Evolutionary conservation across 2,329 filamentous ascomycete genomes (phyloP).

Genomic region (Helotiales sp.): DNA sequence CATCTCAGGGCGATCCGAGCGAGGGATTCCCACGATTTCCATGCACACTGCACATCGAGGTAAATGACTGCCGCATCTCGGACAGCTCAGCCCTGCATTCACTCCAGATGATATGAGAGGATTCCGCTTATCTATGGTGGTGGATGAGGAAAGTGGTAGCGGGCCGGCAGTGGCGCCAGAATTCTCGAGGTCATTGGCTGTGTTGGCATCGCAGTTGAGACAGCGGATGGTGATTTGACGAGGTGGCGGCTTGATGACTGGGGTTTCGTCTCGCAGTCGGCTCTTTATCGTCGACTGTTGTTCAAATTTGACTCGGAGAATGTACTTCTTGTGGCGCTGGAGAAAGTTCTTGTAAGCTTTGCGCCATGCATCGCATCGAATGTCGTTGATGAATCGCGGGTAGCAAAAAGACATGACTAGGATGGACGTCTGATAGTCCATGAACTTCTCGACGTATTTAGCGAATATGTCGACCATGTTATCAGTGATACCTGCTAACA

Average conservation of each 20-base stretch:
- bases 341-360: slow-evolving; percentile 73
- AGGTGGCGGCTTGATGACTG: slow-evolving; percentile 67
- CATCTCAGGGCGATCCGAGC: slow-evolving; percentile 61
- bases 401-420: slow-evolving; percentile 75
- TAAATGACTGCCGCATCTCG: slow-evolving; percentile 69
- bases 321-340: slow-evolving; percentile 74
- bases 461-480: slow-evolving; percentile 75
- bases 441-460: slow-evolving; percentile 74
- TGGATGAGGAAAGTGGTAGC: slow-evolving; percentile 28
- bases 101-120: slow-evolving; percentile 63
- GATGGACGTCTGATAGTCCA: slow-evolving; percentile 79
- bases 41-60: slow-evolving; percentile 71
- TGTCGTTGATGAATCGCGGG: slow-evolving; percentile 77
- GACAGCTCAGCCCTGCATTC: slow-evolving; percentile 66
- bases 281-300: slow-evolving; percentile 75
- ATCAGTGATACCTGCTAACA: slow-evolving; percentile 78
- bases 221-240: slow-evolving; percentile 77
- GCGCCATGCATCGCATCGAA: slow-evolving; percentile 76
- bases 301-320: slow-evolving; percentile 77
- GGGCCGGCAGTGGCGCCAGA: slow-evolving; percentile 25
- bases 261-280: slow-evolving; percentile 63
- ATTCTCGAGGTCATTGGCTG: slow-evolving; percentile 48
- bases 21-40: slow-evolving; percentile 67
- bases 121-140: slow-evolving; percentile 48
- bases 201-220: slow-evolving; percentile 73